A percentile compares a stretch with the other conserved stretches of the same genome.
Evolutionary conservation across 2,329 filamentous ascomycete genomes (phyloP).

Genomic region (Lecanicillium sp.): DNA sequence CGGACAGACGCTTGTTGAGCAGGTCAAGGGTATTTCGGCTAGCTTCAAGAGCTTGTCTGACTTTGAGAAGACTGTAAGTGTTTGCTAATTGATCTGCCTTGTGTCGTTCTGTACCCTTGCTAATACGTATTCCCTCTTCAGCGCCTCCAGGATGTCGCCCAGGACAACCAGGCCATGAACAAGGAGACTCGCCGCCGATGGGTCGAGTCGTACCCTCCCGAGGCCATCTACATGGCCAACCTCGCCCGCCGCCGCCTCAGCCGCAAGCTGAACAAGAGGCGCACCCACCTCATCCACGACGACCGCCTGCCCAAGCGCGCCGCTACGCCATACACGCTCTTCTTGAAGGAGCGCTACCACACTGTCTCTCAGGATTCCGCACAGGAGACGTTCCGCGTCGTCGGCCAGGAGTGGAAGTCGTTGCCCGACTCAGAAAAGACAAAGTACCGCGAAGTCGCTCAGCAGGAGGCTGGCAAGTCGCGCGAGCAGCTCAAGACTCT

Average conservation of each 20-base stretch:
- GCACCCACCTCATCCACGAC: conserved; percentile 30
- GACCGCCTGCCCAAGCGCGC: conserved; percentile 37
- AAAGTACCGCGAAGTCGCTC: conserved; percentile 26
- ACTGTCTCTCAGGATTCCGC: conserved; percentile 16
- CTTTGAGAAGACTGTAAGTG: conserved; percentile 37
- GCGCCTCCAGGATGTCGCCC: conserved; percentile 25
- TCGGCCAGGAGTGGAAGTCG: conserved; percentile 34
- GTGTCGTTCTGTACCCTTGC: no score
- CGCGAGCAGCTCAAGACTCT: conserved; percentile 21
- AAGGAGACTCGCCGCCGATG: conserved; percentile 34
- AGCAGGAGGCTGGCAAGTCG: conserved; percentile 10
- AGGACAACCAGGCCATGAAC: conserved; percentile 35
- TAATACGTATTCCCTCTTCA: conserved; percentile 13
- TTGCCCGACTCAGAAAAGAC: conserved; percentile 34
- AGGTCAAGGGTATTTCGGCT: conserved; percentile 19
- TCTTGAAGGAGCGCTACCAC: conserved; percentile 28
- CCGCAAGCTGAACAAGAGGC: conserved; percentile 22
- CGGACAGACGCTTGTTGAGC: conserved; percentile 8
- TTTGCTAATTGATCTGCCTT: background rate
- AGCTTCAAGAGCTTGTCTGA: conserved; percentile 32
- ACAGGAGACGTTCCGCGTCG: conserved; percentile 14
- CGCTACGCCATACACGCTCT: conserved; percentile 25
- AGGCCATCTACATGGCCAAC: conserved; percentile 38
- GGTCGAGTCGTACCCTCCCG: conserved; percentile 34
- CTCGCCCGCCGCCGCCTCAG: conserved; percentile 34